These are phyloP conservation scores for Blastocystis sp. DNA, from an alignment of 352 stramenopile species.

Conservation along the genomic window DNA sequence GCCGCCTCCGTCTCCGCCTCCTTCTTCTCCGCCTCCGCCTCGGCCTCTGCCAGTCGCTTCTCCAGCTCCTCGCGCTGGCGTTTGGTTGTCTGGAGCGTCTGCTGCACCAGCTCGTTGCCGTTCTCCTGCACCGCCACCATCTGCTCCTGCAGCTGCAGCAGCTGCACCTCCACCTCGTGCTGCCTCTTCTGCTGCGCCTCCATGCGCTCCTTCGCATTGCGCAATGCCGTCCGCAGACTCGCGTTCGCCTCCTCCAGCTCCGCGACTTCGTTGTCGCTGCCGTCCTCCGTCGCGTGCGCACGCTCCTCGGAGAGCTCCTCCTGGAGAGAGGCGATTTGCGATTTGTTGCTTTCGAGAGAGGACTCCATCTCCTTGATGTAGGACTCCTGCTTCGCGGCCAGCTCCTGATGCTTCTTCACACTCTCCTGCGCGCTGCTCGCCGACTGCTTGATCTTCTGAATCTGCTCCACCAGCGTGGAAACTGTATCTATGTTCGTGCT, in stretches of 20 bases:
- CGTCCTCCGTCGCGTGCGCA: neutral
- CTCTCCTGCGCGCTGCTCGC: neutral
- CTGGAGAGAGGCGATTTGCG: neutral
- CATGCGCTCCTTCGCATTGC: conserved; percentile 62
- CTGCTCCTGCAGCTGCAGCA: conserved; percentile 22
- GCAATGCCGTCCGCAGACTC: conserved; percentile 33
- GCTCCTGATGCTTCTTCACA: neutral
- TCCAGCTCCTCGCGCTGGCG: neutral
- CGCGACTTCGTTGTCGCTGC: neutral
- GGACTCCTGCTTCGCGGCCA: conserved; percentile 7
- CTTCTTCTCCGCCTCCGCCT: neutral
- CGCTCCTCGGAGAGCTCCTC: neutral
- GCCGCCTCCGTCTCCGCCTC: conserved; percentile 20
- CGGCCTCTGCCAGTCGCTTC: neutral
- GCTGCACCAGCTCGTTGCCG: conserved; percentile 60
- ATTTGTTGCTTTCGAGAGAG: neutral
- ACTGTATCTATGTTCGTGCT: neutral
- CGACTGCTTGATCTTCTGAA: neutral
- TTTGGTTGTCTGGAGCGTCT: conserved; percentile 15
- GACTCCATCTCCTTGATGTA: conserved; percentile 40
- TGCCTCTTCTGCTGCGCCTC: conserved; percentile 18
- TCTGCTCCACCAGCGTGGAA: neutral
- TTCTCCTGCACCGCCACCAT: conserved; percentile 49
- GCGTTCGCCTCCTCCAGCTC: conserved; percentile 43
- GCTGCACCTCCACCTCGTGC: conserved; percentile 14